These are phyloP conservation scores for Coprinellus aureogranulatus DNA, from an alignment of 768 basidiomycete genomes.

Conservation along the genomic window DNA sequence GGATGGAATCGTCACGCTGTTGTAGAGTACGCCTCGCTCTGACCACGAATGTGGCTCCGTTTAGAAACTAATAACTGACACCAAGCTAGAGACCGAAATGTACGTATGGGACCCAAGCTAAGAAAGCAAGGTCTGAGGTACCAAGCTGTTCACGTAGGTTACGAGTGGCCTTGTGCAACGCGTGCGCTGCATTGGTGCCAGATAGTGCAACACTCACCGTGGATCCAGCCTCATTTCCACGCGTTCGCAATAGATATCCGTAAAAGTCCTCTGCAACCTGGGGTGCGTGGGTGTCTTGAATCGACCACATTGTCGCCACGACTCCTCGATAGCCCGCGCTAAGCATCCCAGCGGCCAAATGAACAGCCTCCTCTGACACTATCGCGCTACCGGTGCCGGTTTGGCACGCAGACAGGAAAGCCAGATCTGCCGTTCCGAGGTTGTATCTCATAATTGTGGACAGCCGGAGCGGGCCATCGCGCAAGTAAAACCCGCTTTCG, in stretches of 20 bases:
- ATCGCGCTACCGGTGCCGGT: slow-evolving; percentile 29
- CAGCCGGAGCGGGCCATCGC: slow-evolving; percentile 19
- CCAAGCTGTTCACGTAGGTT: background rate
- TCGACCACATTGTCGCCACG: slow-evolving; percentile 44
- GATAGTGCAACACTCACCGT: background rate
- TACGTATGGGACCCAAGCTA: slow-evolving; percentile 14
- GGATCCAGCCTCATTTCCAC: background rate
- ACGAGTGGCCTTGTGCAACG: background rate
- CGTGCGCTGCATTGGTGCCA: background rate
- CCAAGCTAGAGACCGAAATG: slow-evolving; percentile 13
- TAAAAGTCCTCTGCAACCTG: slow-evolving; percentile 32
- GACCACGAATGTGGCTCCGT: too few relatives aligned
- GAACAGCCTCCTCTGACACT: slow-evolving; percentile 26
- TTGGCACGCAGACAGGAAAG: slow-evolving; percentile 44
- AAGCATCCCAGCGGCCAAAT: slow-evolving; percentile 41
- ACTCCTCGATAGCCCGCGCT: slow-evolving; percentile 27
- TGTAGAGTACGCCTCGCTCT: too few relatives aligned
- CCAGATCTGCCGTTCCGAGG: slow-evolving; percentile 26
- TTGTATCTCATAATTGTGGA: slow-evolving; percentile 19
- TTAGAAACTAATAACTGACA: too few relatives aligned
- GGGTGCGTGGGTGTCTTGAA: slow-evolving; percentile 33
- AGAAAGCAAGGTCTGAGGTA: background rate
- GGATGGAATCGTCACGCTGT: too few relatives aligned
- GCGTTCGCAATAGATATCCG: slow-evolving; percentile 14
- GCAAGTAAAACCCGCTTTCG: slow-evolving; percentile 23